Conservation (phyloP, 495 filamentous ascomycete species). For the Annulohypoxylon nitens region DNA sequence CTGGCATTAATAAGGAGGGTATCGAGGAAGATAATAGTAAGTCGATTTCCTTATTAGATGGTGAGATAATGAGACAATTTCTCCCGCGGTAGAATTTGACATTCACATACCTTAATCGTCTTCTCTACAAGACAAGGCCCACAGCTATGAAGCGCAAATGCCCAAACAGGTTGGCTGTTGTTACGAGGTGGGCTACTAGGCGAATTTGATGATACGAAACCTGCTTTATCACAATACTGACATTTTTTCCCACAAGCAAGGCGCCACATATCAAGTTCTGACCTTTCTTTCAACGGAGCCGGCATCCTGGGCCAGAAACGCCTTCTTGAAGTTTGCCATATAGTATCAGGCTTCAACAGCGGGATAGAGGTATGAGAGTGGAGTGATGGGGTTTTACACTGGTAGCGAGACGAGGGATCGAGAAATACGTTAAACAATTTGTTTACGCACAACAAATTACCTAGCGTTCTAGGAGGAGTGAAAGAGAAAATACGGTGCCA, state of each 20-base stretch:
- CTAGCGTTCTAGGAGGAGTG: conserved; percentile 63
- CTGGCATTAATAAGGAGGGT: conserved; percentile 69
- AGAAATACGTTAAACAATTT: conserved; percentile 67
- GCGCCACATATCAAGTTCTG: conserved; percentile 74
- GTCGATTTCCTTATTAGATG: conserved; percentile 69
- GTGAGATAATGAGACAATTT: conserved; percentile 35
- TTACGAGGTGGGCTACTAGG: conserved; percentile 65
- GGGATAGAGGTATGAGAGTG: conserved; percentile 35
- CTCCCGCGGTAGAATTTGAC: neutral
- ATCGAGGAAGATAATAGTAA: conserved; percentile 70
- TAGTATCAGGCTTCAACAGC: conserved; percentile 62
- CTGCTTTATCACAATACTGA: conserved; percentile 64
- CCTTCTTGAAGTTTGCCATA: conserved; percentile 72
- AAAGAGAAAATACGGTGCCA: conserved; percentile 70
- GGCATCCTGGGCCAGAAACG: conserved; percentile 69
- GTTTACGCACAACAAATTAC: conserved; percentile 64
- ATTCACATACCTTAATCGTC: conserved; percentile 69
- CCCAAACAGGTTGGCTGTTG: conserved; percentile 70
- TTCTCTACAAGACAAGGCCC: conserved; percentile 68
- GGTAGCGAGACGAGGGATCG: conserved; percentile 55
- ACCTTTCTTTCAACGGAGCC: conserved; percentile 63
- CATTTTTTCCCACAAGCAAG: conserved; percentile 66
- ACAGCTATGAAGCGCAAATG: conserved; percentile 73
- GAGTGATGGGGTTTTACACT: conserved; percentile 45
- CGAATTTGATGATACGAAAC: conserved; percentile 54